Evolutionary conservation across 139 green algal species (phyloP), one percentile per base, ranked within the genome.

Genomic region (Raphidocelis subcapitata): DNA sequence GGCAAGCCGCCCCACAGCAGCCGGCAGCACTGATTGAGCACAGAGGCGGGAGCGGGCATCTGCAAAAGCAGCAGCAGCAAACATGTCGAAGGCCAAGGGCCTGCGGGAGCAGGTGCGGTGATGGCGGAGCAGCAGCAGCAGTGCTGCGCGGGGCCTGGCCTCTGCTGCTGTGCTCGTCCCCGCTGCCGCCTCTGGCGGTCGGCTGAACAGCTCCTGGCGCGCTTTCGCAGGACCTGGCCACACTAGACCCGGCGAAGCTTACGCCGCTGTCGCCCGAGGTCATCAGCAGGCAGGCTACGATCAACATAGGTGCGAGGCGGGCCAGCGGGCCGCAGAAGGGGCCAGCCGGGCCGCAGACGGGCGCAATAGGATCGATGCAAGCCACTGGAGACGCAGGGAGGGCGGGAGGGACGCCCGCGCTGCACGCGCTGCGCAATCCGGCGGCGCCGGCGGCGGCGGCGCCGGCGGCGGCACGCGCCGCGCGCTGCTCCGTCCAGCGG

Each of bases 281-380:
- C 68, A 99, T 99, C 76, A 95, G 85, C 31, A 84, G 96, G 47
- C 96, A 99, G 77, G 96, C 96, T 18, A 99, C 96, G 14, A 99
- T 99, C 84, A 99, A 99, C 84, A 98, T 99, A 64, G 96, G 95
- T 97, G 79, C 32, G 90, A 23, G 3, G 36, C 14, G 36, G 28
- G 16, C 31, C 18, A n/a, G n/a, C n/a, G n/a, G n/a, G n/a, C n/a
- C n/a, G n/a, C n/a, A n/a, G n/a, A n/a, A n/a, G n/a, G n/a, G n/a
- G n/a, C n/a, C n/a, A n/a, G n/a, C n/a, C n/a, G n/a, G n/a, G n/a
- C 15, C 14, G 46, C 55, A 62, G 14, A 12, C 55, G n/a, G 24
- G 41, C 14, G 57, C 57, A 65, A 14, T 29, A 65, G n/a, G 28
- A 36, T 26, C 57, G 20, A 29, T 29, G 31, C 46, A 54, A 15